Evolutionary conservation across 495 filamentous ascomycete genomes (phyloP).

Genomic region (Pseudevernia furfuracea): DNA sequence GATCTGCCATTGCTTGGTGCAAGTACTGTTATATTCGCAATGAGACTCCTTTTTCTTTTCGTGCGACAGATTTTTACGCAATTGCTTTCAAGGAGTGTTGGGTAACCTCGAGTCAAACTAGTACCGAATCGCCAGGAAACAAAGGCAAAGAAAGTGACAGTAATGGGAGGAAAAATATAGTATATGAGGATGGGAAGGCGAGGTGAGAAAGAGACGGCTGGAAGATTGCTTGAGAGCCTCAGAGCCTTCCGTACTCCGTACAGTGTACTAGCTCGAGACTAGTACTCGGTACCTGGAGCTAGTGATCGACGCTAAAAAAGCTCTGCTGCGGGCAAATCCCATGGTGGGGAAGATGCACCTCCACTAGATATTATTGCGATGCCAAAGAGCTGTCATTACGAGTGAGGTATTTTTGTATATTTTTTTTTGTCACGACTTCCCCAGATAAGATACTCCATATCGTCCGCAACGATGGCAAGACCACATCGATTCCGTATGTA

Average conservation of each 20-base stretch:
- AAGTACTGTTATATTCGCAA: not conserved
- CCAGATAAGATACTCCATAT: not conserved
- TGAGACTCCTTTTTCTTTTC: not conserved
- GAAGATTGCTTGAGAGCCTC: not conserved
- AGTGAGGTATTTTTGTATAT: too few relatives aligned
- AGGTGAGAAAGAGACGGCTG: slow-evolving; percentile 2
- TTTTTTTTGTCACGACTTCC: too few relatives aligned
- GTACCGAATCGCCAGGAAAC: not conserved
- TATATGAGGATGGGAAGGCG: not conserved
- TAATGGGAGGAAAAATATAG: not conserved
- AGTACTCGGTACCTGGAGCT: slow-evolving; percentile 9
- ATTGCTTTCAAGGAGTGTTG: not conserved
- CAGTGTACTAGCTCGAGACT: too few relatives aligned
- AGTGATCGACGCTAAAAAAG: not conserved
- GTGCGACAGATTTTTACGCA: not conserved
- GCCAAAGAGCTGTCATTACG: too few relatives aligned
- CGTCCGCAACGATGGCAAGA: slow-evolving; percentile 24
- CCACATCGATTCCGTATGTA: slow-evolving; percentile 37
- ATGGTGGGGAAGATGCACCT: not conserved
- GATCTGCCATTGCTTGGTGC: slow-evolving; percentile 21
- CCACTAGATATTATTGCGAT: too few relatives aligned
- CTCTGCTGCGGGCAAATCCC: slow-evolving; percentile 15
- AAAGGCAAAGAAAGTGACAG: not conserved
- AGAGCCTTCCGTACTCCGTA: too few relatives aligned
- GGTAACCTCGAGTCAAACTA: not conserved